Base-by-base conservation (phyloP, 2,329 filamentous ascomycete species). In the Niveomyces coronatus region DNA sequence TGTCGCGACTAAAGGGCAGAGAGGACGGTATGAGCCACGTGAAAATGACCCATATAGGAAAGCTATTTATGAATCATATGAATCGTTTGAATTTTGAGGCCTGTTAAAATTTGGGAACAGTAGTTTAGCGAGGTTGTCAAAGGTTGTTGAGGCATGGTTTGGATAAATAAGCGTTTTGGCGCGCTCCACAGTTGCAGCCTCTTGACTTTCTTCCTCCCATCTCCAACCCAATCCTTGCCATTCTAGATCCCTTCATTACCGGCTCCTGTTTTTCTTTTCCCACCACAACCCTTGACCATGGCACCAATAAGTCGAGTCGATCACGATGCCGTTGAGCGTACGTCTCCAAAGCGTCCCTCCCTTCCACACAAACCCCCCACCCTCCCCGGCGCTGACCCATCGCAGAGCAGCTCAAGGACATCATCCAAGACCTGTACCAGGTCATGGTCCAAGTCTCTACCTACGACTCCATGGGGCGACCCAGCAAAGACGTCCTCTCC, bases 351-450 rank as follows among this genome's bases (percentile, higher is more conserved):
- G 7, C 9, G 22, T 6, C 11, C 5, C 17, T 10, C 3, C 4
- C 9, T 4, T 4, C 2, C 6, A 7, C 13, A 9, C 28, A n/a
- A 16, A 17, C 14, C 9, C 20, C 22, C 10, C 29, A 17, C 10
- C 28, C 48, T 49, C 31, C 53, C 38, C 7, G 13, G n/a, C n/a
- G n/a, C n/a, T n/a, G n/a, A 10, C 30, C 9, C 20, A 20, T 4
- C 3, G 11, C 49, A 77, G 74, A 68, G 48, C 65, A 74, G 57
- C 63, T 78, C 58, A 74, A 77, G 51, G 67, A 75, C 49, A 65
- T 76, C 44, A 75, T 80, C 54, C 73, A 79, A 50, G 72, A 76
- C 47, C 67, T 79, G 28, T 79, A 75, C 64, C 67, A 76, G 48
- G 58, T 79, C 42, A 74, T 78, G 65, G 71, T 81, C 31, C 75